Evolutionary conservation across 2,329 filamentous ascomycete species (phyloP).

Genomic region (Amauroascus niger): DNA sequence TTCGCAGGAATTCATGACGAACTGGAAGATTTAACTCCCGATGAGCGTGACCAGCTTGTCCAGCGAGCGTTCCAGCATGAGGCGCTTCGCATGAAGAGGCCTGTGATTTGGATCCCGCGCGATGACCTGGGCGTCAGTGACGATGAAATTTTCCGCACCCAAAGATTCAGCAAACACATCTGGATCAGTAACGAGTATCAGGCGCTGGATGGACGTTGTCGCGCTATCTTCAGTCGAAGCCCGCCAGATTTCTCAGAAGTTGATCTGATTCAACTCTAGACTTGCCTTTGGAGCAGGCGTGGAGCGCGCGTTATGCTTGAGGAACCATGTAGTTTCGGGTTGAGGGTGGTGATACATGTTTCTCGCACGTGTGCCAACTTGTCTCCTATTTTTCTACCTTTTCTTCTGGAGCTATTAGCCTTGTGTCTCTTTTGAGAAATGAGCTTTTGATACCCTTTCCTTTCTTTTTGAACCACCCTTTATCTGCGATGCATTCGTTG

Average conservation of each 20-base stretch:
- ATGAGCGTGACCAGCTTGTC: conserved; percentile 76
- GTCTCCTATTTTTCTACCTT: neutral
- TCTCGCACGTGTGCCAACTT: neutral
- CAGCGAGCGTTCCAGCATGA: conserved; percentile 84
- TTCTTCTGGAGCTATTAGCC: neutral
- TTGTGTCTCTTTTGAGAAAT: neutral
- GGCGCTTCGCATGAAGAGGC: conserved; percentile 71
- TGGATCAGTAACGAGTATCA: conserved; percentile 95
- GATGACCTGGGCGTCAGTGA: conserved; percentile 86
- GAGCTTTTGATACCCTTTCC: neutral
- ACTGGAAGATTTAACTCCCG: conserved; percentile 84
- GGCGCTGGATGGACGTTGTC: conserved; percentile 69
- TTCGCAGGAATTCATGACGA: conserved; percentile 85
- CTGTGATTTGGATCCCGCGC: conserved; percentile 86
- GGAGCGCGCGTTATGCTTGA: neutral
- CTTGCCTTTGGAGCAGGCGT: neutral
- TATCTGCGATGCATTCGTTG: too few relatives aligned
- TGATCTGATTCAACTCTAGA: conserved; percentile 70
- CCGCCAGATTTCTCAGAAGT: conserved; percentile 85
- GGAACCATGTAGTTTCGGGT: neutral
- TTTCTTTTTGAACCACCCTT: too few relatives aligned
- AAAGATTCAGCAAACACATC: conserved; percentile 63
- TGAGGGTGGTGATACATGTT: conserved; percentile 1
- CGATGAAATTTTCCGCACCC: conserved; percentile 75
- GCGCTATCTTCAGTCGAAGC: conserved; percentile 73